phyloP scores from a whole-genome alignment of 2,329 filamentous ascomycete genomes.

The Myriangium duriaei region DNA sequence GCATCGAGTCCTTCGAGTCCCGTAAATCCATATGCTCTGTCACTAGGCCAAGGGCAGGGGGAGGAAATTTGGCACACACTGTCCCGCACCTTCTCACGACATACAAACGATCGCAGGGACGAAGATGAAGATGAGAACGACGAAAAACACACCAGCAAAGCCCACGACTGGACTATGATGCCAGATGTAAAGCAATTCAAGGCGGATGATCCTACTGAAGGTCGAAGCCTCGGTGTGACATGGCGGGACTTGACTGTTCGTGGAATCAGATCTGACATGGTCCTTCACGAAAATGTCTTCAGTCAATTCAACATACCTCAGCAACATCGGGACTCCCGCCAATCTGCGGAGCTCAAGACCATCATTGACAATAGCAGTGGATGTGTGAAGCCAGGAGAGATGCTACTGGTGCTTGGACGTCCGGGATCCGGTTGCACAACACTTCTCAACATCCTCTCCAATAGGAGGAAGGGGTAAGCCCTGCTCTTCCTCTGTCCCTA shows the following conservation, averaged over 20 bases:
- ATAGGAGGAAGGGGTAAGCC: conserved; percentile 37
- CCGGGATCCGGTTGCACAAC: conserved; percentile 55
- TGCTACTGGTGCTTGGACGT: conserved; percentile 26
- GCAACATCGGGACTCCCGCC: conserved; percentile 26
- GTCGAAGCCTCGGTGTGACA: conserved; percentile 47
- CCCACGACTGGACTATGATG: conserved; percentile 39
- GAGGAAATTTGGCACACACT: conserved; percentile 6
- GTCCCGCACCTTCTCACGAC: conserved; percentile 8
- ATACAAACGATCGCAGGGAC: conserved; percentile 8
- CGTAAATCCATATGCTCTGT: conserved; percentile 4
- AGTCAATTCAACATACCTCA: conserved; percentile 39
- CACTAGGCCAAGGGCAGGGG: conserved; percentile 3
- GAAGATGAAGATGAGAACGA: conserved; percentile 9
- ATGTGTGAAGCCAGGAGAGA: conserved; percentile 51
- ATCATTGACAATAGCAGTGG: conserved; percentile 50
- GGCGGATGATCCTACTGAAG: conserved; percentile 35
- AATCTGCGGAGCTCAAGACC: conserved; percentile 47
- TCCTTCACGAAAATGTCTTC: conserved; percentile 47
- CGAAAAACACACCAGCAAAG: conserved; percentile 20
- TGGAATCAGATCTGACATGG: conserved; percentile 48
- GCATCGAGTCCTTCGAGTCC: too few relatives aligned
- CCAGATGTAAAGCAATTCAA: conserved; percentile 34
- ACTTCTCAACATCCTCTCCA: conserved; percentile 56
- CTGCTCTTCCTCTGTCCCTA: too few relatives aligned
- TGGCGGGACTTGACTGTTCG: conserved; percentile 54